Percentiles rank a stretch among this genome's conserved stretches.
phyloP scores from a whole-genome alignment of 345 rosid genomes.

The Citrus sp. region DNA sequence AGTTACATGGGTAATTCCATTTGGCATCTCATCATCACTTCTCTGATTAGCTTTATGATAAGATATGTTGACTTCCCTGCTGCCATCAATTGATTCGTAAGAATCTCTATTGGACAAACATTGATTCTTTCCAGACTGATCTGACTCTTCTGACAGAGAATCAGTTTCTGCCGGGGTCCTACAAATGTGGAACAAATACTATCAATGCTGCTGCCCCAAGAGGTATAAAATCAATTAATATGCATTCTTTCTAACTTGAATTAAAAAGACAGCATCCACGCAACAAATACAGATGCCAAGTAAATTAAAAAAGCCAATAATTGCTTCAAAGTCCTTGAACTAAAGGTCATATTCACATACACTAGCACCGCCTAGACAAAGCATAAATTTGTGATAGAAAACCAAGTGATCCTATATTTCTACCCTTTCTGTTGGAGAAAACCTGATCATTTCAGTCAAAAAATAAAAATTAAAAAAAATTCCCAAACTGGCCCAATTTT shows the following conservation, averaged over 20 bases:
- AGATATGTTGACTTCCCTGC: constrained; percentile 64
- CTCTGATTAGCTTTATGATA: constrained; percentile 56
- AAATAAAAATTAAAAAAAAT: neutral
- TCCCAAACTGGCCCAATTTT: neutral
- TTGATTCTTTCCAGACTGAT: constrained; percentile 50
- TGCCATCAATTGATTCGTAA: constrained; percentile 49
- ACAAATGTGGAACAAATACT: constrained; percentile 17
- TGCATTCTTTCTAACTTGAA: neutral
- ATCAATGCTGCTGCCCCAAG: constrained; percentile 17
- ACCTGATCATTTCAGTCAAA: neutral
- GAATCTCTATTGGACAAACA: constrained; percentile 53
- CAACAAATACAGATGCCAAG: neutral
- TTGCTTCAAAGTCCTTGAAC: neutral
- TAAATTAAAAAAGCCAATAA: neutral
- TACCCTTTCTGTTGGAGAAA: neutral
- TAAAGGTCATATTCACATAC: neutral
- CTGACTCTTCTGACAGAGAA: constrained; percentile 54
- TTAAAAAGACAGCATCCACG: neutral
- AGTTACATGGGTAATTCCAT: constrained; percentile 49
- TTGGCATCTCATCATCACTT: constrained; percentile 29
- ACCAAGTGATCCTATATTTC: neutral
- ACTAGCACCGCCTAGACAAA: neutral
- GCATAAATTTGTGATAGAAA: neutral
- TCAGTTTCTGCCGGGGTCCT: constrained; percentile 81
- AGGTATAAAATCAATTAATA: neutral